Evolutionary conservation across 1,284 basidiomycete genomes (phyloP).

Genomic region (Taiwanofungus camphoratus): DNA sequence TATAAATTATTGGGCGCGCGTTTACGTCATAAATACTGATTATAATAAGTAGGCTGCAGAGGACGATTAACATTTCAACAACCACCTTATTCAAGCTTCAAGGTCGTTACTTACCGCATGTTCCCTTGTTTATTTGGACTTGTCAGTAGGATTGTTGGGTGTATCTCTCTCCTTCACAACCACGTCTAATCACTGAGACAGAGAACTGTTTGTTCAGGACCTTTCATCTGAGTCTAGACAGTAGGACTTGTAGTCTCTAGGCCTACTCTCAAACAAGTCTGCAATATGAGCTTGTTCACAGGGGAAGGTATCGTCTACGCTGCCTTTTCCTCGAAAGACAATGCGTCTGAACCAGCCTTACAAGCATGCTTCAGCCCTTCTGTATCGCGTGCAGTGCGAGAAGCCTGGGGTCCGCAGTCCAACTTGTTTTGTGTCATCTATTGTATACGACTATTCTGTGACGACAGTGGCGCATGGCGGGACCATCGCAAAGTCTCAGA

Average conservation of each 20-base stretch:
- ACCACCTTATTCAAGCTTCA: no score
- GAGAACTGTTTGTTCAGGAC: no score
- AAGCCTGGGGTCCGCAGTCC: not conserved
- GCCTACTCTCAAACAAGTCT: not conserved
- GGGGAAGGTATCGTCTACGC: not conserved
- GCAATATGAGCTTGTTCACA: not conserved
- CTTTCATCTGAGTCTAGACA: no score
- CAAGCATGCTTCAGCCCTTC: slow-evolving; percentile 3
- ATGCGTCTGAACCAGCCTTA: not conserved
- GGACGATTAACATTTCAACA: no score
- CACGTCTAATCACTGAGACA: no score
- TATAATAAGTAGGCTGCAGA: no score
- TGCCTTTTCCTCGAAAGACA: not conserved
- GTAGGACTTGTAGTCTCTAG: not conserved
- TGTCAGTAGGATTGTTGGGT: no score
- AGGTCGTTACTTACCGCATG: no score
- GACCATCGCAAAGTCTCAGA: not conserved
- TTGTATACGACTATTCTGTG: not conserved
- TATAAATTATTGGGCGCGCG: no score
- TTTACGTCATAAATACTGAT: no score
- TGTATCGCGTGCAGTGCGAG: not conserved
- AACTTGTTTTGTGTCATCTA: not conserved
- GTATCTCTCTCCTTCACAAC: no score
- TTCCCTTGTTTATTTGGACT: no score
- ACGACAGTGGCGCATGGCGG: not conserved